Percentiles rank a stretch among this genome's conserved stretches.
These are phyloP conservation scores for Otatea glauca DNA, from an alignment of 176 grass and related monocot species.

Conservation along the genomic window DNA sequence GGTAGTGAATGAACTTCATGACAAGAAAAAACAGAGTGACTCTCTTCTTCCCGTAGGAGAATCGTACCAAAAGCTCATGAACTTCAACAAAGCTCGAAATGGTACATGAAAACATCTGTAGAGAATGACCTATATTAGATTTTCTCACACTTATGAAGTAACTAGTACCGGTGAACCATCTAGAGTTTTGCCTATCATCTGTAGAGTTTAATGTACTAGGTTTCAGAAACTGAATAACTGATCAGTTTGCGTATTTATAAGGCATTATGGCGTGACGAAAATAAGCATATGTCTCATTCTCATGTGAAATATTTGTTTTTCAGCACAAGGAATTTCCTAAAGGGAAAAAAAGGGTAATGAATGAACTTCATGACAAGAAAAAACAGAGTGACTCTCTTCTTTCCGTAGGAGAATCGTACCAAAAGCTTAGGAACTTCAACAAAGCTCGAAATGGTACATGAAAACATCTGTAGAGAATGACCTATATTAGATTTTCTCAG, in stretches of 20 bases:
- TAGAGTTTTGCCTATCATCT: no score
- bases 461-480: no score
- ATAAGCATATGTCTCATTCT: slow-evolving; percentile 33
- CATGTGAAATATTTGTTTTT: slow-evolving; percentile 44
- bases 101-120: slow-evolving; percentile 90
- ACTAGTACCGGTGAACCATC: no score
- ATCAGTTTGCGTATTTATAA: no score
- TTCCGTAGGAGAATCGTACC: slow-evolving; percentile 78
- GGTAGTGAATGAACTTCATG: slow-evolving; percentile 62
- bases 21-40: slow-evolving; percentile 85
- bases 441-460: slow-evolving; percentile 94
- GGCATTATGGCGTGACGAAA: slow-evolving; percentile 11
- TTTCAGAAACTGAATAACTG: no score
- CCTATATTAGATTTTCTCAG: no score
- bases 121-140: no score
- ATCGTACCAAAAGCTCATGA: slow-evolving; percentile 88
- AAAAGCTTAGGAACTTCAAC: slow-evolving; percentile 84
- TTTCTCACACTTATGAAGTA: no score
- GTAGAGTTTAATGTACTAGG: no score
- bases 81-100: slow-evolving; percentile 87
- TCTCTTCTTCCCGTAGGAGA: slow-evolving; percentile 72
- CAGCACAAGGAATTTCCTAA: slow-evolving; percentile 88
- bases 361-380: slow-evolving; percentile 70
- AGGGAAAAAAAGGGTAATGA: slow-evolving; percentile 76
- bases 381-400: slow-evolving; percentile 81